Evolutionary conservation across 306 rosid genomes (phyloP).

Genomic region (Prinsepia uniflora): DNA sequence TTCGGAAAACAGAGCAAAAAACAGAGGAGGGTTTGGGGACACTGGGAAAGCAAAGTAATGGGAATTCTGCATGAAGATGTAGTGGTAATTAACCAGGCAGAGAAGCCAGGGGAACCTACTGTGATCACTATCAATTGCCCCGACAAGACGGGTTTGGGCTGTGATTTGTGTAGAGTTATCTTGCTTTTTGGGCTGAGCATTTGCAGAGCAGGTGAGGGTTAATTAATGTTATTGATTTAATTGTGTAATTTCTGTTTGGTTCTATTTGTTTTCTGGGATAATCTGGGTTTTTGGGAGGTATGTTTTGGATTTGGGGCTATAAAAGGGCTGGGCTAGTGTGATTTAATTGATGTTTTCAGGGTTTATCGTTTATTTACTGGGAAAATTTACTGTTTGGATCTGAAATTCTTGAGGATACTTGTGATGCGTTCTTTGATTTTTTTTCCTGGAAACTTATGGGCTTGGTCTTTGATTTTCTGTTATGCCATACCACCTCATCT

Average conservation of each 20-base stretch:
- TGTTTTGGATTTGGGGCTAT: background rate
- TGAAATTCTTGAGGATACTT: background rate
- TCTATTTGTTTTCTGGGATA: background rate
- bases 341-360: background rate
- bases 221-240: background rate
- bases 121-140: constrained; percentile 59
- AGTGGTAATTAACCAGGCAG: constrained; percentile 36
- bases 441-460: background rate
- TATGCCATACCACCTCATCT: too few species aligned
- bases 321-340: background rate
- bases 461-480: background rate
- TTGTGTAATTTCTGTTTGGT: background rate
- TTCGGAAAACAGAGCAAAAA: constrained; percentile 3
- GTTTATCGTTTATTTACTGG: background rate
- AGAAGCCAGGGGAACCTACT: constrained; percentile 44
- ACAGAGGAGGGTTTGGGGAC: background rate
- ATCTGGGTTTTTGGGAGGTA: background rate
- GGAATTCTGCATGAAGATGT: constrained; percentile 43
- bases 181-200: constrained; percentile 54
- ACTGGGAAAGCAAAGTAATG: constrained; percentile 19
- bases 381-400: constrained; percentile 1
- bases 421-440: background rate
- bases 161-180: constrained; percentile 50
- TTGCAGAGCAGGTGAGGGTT: constrained; percentile 44
- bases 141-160: constrained; percentile 53